Evolutionary conservation across 1,284 basidiomycete genomes (phyloP).

Genomic region (Ceratobasidium sp.): DNA sequence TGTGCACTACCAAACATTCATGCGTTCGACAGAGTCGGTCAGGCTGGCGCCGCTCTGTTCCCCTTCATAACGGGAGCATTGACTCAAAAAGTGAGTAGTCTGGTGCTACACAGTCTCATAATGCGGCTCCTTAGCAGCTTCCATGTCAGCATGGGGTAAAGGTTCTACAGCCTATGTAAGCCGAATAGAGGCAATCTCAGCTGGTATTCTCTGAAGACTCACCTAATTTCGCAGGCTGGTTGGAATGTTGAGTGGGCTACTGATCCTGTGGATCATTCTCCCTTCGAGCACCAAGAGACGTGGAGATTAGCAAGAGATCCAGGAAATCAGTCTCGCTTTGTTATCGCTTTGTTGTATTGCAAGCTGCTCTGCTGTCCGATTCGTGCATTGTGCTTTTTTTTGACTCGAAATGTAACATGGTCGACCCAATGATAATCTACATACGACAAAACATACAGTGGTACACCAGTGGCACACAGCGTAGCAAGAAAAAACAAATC

Average conservation of each 20-base stretch:
- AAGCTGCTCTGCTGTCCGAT: background rate
- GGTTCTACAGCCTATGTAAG: constrained; percentile 27
- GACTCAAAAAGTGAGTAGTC: constrained; percentile 12
- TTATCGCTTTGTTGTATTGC: background rate
- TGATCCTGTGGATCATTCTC: constrained; percentile 7
- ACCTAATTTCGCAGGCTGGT: background rate
- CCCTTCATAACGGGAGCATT: constrained; percentile 24
- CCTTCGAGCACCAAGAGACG: constrained; percentile 25
- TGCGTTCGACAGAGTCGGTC: constrained; percentile 27
- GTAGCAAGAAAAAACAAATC: no score
- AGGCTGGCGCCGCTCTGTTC: constrained; percentile 23
- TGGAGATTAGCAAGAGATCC: background rate
- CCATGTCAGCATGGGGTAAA: background rate
- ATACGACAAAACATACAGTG: no score
- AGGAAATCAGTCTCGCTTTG: background rate
- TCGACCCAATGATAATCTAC: no score
- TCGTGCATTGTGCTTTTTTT: background rate
- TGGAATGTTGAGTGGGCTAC: constrained; percentile 3
- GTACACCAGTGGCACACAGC: no score
- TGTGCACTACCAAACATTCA: no score
- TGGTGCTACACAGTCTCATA: no score
- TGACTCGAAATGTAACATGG: no score
- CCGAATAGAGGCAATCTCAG: background rate
- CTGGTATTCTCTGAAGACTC: background rate
- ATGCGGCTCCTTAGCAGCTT: background rate